Evolutionary conservation across 805 yeast genomes (phyloP), one percentile per base, ranked within the genome.

Genomic region (Spathaspora gorwiae): DNA sequence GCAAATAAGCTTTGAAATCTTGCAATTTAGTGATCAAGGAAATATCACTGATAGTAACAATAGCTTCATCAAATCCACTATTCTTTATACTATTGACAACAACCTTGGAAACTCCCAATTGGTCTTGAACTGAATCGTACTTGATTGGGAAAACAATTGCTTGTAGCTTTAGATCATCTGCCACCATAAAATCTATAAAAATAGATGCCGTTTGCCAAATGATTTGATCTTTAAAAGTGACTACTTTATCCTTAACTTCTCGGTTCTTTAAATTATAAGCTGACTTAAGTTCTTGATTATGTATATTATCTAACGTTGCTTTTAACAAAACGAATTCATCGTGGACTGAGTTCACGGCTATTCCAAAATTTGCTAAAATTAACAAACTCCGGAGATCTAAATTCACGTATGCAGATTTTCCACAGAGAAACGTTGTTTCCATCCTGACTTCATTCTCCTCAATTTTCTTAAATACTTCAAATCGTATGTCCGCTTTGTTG

Each of bases 401-500:
- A 12, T 42, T 39, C 10, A 61, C 13, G 9, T 24, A 42, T 0
- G 75, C 72, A 0, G 65, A 59, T 47, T 79, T 79, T 0, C 81
- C 68, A 15, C 75, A 57, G 2, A 79, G 55, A 0, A 73, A 27
- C 0, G 80, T 75, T 14, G 68, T 57, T 35, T 73, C 73, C 0
- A 57, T 45, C 7, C 13, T 32, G 11, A 40, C 38, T 4, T 35
- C 7, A 2, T 43, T 42, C 5, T 50, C 49, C 9, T 48, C 59
- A 1, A 37, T 1, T 9, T 52, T 56, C 7, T 56, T 47, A 40
- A 72, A 68, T 19, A 72, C 46, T 54, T 82, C 86, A 55, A 81
- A 78, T 31, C 83, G 55, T 2, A 82, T 40, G 51, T 82, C 87
- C 6, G 76, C 74, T 35, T 70, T 72, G 6, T 53, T 47, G 14